A percentile compares a stretch with the other conserved stretches of the same genome.
Conservation (phyloP, 73 alveolate genomes). For the Stentor roeselii region DNA sequence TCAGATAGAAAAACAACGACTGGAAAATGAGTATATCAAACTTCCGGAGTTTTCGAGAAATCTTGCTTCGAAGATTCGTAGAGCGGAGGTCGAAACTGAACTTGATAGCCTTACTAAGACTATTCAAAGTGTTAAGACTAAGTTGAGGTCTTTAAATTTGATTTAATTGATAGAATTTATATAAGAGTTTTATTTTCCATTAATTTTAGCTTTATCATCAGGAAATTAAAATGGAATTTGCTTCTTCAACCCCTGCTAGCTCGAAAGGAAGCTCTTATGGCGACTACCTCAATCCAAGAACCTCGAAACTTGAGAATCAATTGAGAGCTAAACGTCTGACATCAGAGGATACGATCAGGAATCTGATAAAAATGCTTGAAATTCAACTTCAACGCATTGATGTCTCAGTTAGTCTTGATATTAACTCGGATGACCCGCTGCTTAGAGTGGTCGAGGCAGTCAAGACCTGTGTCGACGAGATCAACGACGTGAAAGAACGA, state of each 20-base stretch:
- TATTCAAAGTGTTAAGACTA: not conserved
- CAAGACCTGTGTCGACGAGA: not conserved
- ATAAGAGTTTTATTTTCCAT: not conserved
- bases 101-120: not conserved
- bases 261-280: not conserved
- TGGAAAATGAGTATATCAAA: constrained; percentile 3
- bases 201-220: not conserved
- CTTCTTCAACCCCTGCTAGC: not conserved
- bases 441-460: not conserved
- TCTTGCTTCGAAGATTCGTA: not conserved
- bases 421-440: not conserved
- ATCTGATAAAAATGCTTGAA: not conserved
- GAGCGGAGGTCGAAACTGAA: not conserved
- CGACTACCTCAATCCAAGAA: not conserved
- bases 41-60: not conserved
- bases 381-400: not conserved
- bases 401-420: not conserved
- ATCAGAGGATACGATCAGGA: not conserved
- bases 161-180: not conserved
- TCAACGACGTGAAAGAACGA: not conserved
- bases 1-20: constrained; percentile 2
- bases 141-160: not conserved
- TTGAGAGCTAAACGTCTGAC: not conserved
- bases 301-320: not conserved
- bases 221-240: not conserved